A percentile compares a stretch with the other conserved stretches of the same genome.
Evolutionary conservation across 495 filamentous ascomycete species (phyloP).

Genomic region (Cercophora samala): DNA sequence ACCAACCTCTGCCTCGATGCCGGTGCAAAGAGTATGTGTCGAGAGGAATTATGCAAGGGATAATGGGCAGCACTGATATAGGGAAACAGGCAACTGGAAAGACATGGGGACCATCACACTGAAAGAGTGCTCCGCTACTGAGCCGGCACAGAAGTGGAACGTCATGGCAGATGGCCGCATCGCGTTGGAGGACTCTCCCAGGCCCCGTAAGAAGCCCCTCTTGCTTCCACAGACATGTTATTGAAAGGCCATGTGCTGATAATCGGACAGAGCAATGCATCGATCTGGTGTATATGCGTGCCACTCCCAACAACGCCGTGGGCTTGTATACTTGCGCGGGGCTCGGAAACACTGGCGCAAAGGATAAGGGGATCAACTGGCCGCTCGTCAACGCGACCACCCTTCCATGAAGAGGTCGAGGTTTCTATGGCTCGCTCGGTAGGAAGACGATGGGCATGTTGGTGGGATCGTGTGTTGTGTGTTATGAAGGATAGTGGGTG

Average conservation of each 20-base stretch:
- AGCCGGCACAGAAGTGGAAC: constrained; percentile 44
- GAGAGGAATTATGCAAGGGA: background rate
- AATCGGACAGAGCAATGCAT: constrained; percentile 45
- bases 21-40: constrained; percentile 44
- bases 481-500: too few relatives aligned
- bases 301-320: constrained; percentile 50
- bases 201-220: constrained; percentile 18
- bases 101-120: constrained; percentile 49
- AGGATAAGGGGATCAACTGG: constrained; percentile 55
- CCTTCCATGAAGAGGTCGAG: background rate
- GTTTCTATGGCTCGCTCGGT: too few relatives aligned
- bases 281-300: constrained; percentile 52
- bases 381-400: constrained; percentile 40
- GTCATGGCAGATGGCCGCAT: constrained; percentile 50
- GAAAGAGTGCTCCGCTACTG: constrained; percentile 42
- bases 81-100: constrained; percentile 46
- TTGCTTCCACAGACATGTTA: background rate
- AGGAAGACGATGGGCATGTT: too few relatives aligned
- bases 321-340: constrained; percentile 51
- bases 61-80: background rate
- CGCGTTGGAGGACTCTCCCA: constrained; percentile 41
- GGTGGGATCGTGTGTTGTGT: too few relatives aligned
- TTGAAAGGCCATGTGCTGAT: constrained; percentile 12
- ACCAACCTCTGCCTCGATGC: constrained; percentile 50
- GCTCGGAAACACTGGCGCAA: constrained; percentile 47